phyloP scores from a whole-genome alignment of 345 rosid species.

The Psidium guajava region DNA sequence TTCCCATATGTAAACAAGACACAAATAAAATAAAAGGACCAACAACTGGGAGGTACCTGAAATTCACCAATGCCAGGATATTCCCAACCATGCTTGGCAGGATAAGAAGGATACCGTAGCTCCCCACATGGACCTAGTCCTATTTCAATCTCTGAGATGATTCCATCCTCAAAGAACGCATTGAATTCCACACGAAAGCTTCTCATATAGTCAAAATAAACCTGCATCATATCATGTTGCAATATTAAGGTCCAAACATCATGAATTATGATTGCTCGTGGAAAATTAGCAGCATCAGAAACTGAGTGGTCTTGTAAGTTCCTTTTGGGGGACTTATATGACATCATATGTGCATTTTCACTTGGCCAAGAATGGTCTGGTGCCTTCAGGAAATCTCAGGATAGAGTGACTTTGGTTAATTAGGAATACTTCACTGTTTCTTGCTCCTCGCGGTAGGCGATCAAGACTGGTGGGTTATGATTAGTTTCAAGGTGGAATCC shows the following conservation, averaged over 20 bases:
- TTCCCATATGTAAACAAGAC: neutral
- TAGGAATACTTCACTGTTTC: neutral
- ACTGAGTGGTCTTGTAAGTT: neutral
- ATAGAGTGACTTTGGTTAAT: neutral
- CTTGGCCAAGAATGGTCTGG: neutral
- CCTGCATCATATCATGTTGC: conserved; percentile 27
- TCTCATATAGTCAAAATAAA: conserved; percentile 94
- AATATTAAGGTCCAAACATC: neutral
- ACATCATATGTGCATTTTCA: neutral
- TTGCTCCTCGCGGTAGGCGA: neutral
- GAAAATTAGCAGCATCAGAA: neutral
- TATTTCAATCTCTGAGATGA: conserved; percentile 71
- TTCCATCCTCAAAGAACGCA: conserved; percentile 63
- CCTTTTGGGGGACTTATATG: neutral
- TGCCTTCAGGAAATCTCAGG: neutral
- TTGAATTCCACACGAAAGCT: conserved; percentile 87
- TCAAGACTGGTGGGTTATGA: neutral
- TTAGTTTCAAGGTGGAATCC: neutral
- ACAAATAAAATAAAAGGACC: neutral
- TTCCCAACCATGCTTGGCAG: conserved; percentile 79
- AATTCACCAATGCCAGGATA: conserved; percentile 97
- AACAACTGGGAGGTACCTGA: conserved; percentile 43
- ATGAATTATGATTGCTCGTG: neutral
- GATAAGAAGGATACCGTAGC: conserved; percentile 87
- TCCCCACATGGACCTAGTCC: conserved; percentile 99